Conservation (phyloP, 805 yeast species). For the Wickerhamomyces chaumierensis region DNA sequence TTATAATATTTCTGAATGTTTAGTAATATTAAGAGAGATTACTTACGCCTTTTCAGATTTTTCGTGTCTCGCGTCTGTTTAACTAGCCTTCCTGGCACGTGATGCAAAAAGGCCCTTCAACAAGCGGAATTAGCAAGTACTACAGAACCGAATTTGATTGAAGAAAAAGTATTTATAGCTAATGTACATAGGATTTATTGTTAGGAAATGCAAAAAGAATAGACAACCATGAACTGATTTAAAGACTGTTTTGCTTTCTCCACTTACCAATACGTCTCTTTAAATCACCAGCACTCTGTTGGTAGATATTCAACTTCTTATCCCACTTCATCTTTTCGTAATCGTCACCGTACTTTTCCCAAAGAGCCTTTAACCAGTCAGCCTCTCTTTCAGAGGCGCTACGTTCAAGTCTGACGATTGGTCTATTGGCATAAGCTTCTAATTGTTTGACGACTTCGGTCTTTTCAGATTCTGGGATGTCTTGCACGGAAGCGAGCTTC, state of each 20-base stretch:
- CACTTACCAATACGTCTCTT: slow-evolving; percentile 61
- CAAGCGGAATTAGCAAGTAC: no score
- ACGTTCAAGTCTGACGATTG: slow-evolving; percentile 33
- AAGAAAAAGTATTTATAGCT: no score
- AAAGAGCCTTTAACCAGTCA: slow-evolving; percentile 55
- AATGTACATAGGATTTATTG: no score
- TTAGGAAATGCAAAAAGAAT: no score
- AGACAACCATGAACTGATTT: no score
- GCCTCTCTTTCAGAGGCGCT: slow-evolving; percentile 60
- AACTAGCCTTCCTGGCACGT: no score
- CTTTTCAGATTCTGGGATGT: slow-evolving; percentile 17
- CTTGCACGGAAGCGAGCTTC: slow-evolving; percentile 22
- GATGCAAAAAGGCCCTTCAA: no score
- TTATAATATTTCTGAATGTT: no score
- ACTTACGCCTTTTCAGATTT: no score
- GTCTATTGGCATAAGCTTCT: slow-evolving; percentile 43
- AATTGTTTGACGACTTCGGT: slow-evolving; percentile 60
- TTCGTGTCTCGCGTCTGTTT: no score
- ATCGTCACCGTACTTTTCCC: slow-evolving; percentile 78
- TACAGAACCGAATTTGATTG: no score
- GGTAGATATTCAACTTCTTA: slow-evolving; percentile 68
- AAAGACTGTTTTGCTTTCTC: slow-evolving; percentile 37
- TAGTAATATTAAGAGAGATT: no score
- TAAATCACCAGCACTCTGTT: slow-evolving; percentile 78
- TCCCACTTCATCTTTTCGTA: slow-evolving; percentile 90